Evolutionary conservation across 2,329 filamentous ascomycete species (phyloP), one percentile per base, ranked within the genome.

Genomic region (Monosporascus ibericus): DNA sequence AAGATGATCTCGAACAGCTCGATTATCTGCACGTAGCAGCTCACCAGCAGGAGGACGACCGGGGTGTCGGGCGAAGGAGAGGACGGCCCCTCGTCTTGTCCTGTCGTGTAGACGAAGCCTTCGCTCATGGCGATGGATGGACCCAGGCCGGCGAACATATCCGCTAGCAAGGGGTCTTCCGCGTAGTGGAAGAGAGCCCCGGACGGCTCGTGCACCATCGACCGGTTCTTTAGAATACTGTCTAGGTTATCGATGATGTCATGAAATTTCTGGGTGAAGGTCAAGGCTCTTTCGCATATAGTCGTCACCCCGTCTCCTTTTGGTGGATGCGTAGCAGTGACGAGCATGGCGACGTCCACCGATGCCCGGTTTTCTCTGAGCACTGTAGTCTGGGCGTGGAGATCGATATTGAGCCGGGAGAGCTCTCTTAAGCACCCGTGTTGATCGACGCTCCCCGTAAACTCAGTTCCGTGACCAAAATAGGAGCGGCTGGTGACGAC

Each of bases 11-110:
- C 54, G 50, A 55, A 58, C 17, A 61, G 50, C 17, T 30, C 42
- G 48, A 61, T 52, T 2, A 54, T 49, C 30, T 59, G 55, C 44
- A 58, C 55, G 52, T 59, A 59, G 51, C 55, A 58, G 54, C 57
- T 61, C 3, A 59, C 51, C 7, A 60, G 52, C 5, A 55, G 30
- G 17, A 52, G 55, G 36, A 47, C 54, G 14, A 60, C 55, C 4
- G 57, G 52, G 0, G 54, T 55, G n/a, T 52, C 52, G 22, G 55
- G 49, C 2, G 42, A 15, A 6, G 42, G 18, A 11, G 42, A 14
- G 27, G 27, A 30, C 7, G 11, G 1, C 15, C 5, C 24, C 15
- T 44, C n/a, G n/a, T 24, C 20, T 6, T 25, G n/a, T 22, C 14
- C 40, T 14, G 14, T 17, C 17, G 40, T 25, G 14, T 11, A 44